Percentiles rank a stretch among this genome's conserved stretches.
These are phyloP conservation scores for Graphium sp. DNA, from an alignment of 2,329 filamentous ascomycete genomes.

Conservation along the genomic window DNA sequence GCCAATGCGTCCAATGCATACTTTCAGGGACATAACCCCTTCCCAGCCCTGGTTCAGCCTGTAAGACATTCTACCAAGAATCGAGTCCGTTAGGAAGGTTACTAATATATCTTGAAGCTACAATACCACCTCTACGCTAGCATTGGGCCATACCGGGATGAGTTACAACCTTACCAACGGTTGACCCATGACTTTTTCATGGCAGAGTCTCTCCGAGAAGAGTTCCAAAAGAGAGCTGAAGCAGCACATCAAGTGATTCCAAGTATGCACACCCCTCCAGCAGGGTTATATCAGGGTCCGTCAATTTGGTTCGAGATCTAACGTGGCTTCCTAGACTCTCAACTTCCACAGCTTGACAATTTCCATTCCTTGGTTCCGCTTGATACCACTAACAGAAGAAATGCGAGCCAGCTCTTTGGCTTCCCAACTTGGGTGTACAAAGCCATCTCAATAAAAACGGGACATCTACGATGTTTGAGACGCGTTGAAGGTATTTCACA, in stretches of 20 bases:
- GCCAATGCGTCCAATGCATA: slow-evolving; percentile 42
- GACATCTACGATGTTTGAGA: slow-evolving; percentile 72
- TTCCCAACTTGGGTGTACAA: slow-evolving; percentile 94
- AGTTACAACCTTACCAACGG: slow-evolving; percentile 70
- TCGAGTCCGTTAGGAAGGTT: neutral
- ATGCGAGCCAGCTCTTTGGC: slow-evolving; percentile 55
- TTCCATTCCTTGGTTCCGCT: slow-evolving; percentile 88
- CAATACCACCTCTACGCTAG: slow-evolving; percentile 92
- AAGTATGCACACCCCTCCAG: too few relatives aligned
- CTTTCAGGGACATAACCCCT: slow-evolving; percentile 42
- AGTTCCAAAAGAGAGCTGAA: slow-evolving; percentile 76
- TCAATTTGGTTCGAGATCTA: too few relatives aligned
- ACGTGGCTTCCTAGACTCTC: slow-evolving; percentile 22
- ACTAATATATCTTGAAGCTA: slow-evolving; percentile 28
- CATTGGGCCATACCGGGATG: slow-evolving; percentile 65
- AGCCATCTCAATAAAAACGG: slow-evolving; percentile 75
- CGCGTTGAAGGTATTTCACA: slow-evolving; percentile 62
- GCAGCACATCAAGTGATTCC: slow-evolving; percentile 70
- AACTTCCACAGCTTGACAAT: slow-evolving; percentile 65
- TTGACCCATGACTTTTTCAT: slow-evolving; percentile 86
- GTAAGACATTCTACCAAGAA: slow-evolving; percentile 18
- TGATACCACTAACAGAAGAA: slow-evolving; percentile 67
- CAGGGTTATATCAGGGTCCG: too few relatives aligned
- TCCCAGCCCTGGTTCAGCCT: slow-evolving; percentile 38
- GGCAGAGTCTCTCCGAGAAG: slow-evolving; percentile 70